phyloP scores from a whole-genome alignment of 176 grass and related monocot species.

The Oryza glumipatula region DNA sequence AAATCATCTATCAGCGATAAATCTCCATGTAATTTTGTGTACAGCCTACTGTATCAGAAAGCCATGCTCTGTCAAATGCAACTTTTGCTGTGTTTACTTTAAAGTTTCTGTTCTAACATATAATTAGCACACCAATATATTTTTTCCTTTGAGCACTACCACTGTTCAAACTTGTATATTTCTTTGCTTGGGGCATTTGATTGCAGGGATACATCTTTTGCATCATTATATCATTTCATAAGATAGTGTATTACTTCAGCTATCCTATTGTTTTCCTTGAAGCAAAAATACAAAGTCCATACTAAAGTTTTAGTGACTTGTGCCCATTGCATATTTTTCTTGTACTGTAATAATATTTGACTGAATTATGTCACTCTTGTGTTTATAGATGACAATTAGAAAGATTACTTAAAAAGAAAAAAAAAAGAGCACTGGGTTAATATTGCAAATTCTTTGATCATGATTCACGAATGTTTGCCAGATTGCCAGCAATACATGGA shows the following conservation, averaged over 20 bases:
- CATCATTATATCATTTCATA: conserved; percentile 17
- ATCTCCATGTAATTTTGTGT: conserved; percentile 11
- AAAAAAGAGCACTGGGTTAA: not conserved
- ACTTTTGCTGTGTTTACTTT: not conserved
- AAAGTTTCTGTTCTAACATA: not conserved
- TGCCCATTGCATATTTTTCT: not conserved
- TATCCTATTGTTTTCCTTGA: conserved; percentile 13
- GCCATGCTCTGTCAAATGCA: not conserved
- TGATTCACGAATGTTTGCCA: not conserved
- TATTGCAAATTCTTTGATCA: conserved; percentile 1
- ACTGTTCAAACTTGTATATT: not conserved
- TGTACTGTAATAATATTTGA: conserved; percentile 17
- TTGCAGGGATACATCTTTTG: not conserved
- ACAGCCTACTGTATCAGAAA: not conserved
- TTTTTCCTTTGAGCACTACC: not conserved
- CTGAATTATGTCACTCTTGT: conserved; percentile 9
- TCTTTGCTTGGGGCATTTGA: conserved; percentile 9
- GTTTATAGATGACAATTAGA: conserved; percentile 10
- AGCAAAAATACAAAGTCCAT: not conserved
- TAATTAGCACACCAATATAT: not conserved
- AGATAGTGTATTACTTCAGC: not conserved
- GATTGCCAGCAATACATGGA: not conserved
- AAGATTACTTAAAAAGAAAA: conserved; percentile 4
- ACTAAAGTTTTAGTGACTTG: conserved; percentile 8
- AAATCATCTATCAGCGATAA: not conserved